Conservation (phyloP, 2,329 filamentous ascomycete species). For the Nectriaceae sp. region DNA sequence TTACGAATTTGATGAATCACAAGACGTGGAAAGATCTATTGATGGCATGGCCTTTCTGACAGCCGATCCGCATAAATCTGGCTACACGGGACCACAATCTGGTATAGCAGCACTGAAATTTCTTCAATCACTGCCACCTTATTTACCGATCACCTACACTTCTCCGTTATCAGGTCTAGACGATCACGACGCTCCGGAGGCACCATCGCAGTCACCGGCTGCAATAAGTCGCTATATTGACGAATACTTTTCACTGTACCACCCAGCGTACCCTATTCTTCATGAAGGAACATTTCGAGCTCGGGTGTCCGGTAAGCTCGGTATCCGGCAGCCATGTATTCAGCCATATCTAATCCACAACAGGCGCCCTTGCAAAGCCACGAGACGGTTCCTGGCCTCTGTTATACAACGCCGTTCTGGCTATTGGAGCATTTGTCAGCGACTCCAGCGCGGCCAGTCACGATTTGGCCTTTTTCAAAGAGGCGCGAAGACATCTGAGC, state of each 20-base stretch:
- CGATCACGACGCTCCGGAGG: conserved; percentile 2
- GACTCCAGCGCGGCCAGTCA: conserved; percentile 8
- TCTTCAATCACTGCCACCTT: conserved; percentile 12
- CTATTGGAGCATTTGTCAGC: conserved; percentile 34
- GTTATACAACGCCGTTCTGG: conserved; percentile 31
- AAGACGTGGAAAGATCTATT: conserved; percentile 13
- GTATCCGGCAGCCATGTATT: no score
- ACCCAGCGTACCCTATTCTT: conserved; percentile 42
- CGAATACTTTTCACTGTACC: conserved; percentile 42
- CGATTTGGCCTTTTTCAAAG: conserved; percentile 22
- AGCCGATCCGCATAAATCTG: conserved; percentile 12
- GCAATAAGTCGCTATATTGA: conserved; percentile 24
- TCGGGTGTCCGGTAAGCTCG: conserved; percentile 6
- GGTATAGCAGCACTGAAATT: conserved; percentile 17
- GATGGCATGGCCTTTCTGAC: conserved; percentile 19
- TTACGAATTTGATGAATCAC: conserved; percentile 15
- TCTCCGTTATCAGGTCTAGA: conserved; percentile 5
- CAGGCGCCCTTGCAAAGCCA: conserved; percentile 16
- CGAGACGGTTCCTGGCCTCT: conserved; percentile 24
- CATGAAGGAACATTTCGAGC: conserved; percentile 43
- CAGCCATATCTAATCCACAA: background rate
- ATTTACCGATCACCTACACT: conserved; percentile 7
- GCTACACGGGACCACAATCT: conserved; percentile 18
- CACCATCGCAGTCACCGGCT: conserved; percentile 3
- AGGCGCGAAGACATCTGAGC: conserved; percentile 32